Evolutionary conservation across 2,329 filamentous ascomycete genomes (phyloP).

Genomic region (Nectriaceae sp.): DNA sequence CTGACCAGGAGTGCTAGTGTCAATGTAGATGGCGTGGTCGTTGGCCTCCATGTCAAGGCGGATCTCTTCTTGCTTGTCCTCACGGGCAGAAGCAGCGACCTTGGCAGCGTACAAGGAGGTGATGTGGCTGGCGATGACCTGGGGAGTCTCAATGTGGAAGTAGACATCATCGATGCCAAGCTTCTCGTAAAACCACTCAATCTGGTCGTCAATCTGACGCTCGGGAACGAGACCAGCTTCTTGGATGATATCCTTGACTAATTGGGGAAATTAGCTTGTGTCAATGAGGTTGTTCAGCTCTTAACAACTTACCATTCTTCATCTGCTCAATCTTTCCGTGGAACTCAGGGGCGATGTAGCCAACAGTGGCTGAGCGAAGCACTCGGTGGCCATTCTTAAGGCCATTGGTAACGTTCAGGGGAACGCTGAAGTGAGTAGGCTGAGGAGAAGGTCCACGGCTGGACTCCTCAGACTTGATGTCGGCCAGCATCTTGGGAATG

Average conservation of each 20-base stretch:
- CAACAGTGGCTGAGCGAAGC: constrained; percentile 84
- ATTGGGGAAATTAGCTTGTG: constrained; percentile 9
- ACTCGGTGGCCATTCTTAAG: constrained; percentile 72
- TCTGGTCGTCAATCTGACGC: constrained; percentile 80
- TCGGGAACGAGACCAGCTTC: constrained; percentile 84
- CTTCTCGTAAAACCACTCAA: constrained; percentile 96
- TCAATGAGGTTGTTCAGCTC: neutral
- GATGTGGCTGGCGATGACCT: constrained; percentile 90
- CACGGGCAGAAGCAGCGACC: constrained; percentile 87
- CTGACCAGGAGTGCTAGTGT: constrained; percentile 89
- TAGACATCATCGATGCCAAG: constrained; percentile 98
- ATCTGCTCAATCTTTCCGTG: constrained; percentile 92
- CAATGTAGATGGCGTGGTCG: constrained; percentile 98
- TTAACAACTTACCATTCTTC: constrained; percentile 62
- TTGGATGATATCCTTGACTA: constrained; percentile 79
- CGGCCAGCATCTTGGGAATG: constrained; percentile 44
- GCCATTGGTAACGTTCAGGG: constrained; percentile 52
- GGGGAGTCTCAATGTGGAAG: constrained; percentile 85
- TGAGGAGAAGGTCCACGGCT: constrained; percentile 79
- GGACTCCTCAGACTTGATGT: constrained; percentile 42
- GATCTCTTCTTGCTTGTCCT: constrained; percentile 94
- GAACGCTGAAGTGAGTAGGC: constrained; percentile 80
- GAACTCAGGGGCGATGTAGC: constrained; percentile 93
- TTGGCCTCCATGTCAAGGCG: constrained; percentile 90
- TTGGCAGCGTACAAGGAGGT: constrained; percentile 97